These are phyloP conservation scores for Cryphonectria naterciae DNA, from an alignment of 2,329 filamentous ascomycete genomes.

Conservation along the genomic window DNA sequence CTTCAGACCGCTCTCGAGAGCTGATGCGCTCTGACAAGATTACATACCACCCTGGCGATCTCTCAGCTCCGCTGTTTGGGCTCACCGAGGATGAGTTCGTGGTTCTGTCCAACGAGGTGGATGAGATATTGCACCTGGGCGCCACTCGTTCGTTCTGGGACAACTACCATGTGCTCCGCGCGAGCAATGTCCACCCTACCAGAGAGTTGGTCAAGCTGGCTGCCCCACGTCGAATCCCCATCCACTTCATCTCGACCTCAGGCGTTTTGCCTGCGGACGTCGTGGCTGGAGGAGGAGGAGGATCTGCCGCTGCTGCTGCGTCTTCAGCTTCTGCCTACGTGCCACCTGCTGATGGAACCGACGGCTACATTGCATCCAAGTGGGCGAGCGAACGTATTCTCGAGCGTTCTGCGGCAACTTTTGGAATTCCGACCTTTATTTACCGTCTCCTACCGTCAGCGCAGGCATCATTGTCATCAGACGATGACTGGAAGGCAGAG, in stretches of 20 bases:
- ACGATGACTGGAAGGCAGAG: neutral
- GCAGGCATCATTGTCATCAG: neutral
- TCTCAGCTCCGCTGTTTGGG: constrained; percentile 31
- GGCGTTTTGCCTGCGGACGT: constrained; percentile 26
- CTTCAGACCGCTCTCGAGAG: neutral
- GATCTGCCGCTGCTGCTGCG: neutral
- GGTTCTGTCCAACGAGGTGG: constrained; percentile 27
- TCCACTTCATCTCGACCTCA: constrained; percentile 40
- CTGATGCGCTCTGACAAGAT: constrained; percentile 24
- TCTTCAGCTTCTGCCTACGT: constrained; percentile 11
- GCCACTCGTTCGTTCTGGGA: constrained; percentile 46
- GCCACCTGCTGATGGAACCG: constrained; percentile 24
- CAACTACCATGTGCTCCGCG: constrained; percentile 40
- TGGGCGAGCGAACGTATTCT: constrained; percentile 41
- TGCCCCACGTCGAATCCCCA: constrained; percentile 30
- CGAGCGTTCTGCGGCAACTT: constrained; percentile 29
- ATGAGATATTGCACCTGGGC: constrained; percentile 57
- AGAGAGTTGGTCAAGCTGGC: constrained; percentile 40
- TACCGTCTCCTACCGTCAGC: constrained; percentile 15
- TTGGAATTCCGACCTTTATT: constrained; percentile 14
- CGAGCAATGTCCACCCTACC: constrained; percentile 42
- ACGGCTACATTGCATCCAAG: constrained; percentile 40
- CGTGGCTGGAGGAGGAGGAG: neutral
- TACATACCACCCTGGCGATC: constrained; percentile 34
- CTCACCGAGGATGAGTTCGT: constrained; percentile 27